Conservation (phyloP, 208 protist species). For the Acanthamoeba triangularis region DNA sequence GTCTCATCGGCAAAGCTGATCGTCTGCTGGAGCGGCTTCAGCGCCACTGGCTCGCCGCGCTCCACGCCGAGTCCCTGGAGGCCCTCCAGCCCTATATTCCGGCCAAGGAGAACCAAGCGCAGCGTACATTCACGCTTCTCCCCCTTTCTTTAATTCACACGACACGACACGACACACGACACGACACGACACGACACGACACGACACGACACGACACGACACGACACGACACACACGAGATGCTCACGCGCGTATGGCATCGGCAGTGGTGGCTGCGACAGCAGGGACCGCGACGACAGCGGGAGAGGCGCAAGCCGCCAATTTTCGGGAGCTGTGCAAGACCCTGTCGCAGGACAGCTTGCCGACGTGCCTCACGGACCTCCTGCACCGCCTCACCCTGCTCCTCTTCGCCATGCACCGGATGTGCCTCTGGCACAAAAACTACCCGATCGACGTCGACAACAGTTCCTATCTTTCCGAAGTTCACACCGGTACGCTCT, state of each 20-base stretch:
- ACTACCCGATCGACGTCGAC: neutral
- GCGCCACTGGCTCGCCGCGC: constrained; percentile 23
- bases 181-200: neutral
- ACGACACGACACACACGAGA: neutral
- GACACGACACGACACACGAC: neutral
- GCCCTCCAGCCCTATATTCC: constrained; percentile 27
- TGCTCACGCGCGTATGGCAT: neutral
- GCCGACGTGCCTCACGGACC: neutral
- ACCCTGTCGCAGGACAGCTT: constrained; percentile 8
- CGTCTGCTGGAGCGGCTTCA: constrained; percentile 40
- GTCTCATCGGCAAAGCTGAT: constrained; percentile 48
- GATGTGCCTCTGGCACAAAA: constrained; percentile 64
- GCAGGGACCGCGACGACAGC: neutral
- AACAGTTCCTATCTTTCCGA: neutral
- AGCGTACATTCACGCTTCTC: neutral
- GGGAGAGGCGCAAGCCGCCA: neutral
- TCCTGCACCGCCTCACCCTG: constrained; percentile 39
- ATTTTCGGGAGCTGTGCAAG: constrained; percentile 59
- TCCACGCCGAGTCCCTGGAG: neutral
- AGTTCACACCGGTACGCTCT: neutral
- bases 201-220: no score
- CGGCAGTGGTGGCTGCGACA: neutral
- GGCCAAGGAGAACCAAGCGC: neutral
- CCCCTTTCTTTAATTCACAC: neutral
- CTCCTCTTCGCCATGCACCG: constrained; percentile 34